phyloP scores from a whole-genome alignment of 495 filamentous ascomycete species.

The Xylaria telfairii region DNA sequence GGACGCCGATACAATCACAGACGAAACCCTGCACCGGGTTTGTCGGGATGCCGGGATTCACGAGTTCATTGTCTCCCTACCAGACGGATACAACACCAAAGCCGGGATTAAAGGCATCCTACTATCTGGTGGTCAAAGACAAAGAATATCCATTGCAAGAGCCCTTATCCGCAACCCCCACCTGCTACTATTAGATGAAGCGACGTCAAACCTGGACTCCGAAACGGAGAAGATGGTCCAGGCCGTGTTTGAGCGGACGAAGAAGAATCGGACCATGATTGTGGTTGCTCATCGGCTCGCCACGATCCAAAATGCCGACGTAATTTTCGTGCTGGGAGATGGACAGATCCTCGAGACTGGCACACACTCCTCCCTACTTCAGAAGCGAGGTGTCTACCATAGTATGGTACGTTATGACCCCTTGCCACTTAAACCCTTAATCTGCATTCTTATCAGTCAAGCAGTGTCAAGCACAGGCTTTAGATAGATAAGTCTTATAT shows the following conservation, averaged over 20 bases:
- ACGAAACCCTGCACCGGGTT: slow-evolving; percentile 51
- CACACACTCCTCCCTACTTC: slow-evolving; percentile 55
- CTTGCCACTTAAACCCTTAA: slow-evolving; percentile 2
- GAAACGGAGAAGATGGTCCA: slow-evolving; percentile 77
- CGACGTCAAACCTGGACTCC: slow-evolving; percentile 77
- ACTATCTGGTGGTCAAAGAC: slow-evolving; percentile 80
- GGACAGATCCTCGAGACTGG: slow-evolving; percentile 61
- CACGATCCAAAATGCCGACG: slow-evolving; percentile 64
- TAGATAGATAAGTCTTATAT: slow-evolving; percentile 46
- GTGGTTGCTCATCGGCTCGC: slow-evolving; percentile 73
- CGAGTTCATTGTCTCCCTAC: slow-evolving; percentile 63
- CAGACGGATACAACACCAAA: slow-evolving; percentile 65
- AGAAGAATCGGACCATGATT: slow-evolving; percentile 70
- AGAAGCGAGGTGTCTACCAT: slow-evolving; percentile 59
- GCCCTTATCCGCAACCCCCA: slow-evolving; percentile 77
- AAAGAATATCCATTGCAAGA: slow-evolving; percentile 76
- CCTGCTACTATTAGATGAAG: slow-evolving; percentile 79
- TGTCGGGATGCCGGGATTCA: slow-evolving; percentile 65
- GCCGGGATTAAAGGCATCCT: slow-evolving; percentile 68
- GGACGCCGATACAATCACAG: slow-evolving; percentile 46
- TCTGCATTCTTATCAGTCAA: slow-evolving; percentile 13
- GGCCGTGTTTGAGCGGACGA: slow-evolving; percentile 70
- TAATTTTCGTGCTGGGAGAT: slow-evolving; percentile 63
- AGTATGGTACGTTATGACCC: slow-evolving; percentile 51
- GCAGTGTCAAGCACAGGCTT: slow-evolving; percentile 57